A percentile compares a stretch with the other conserved stretches of the same genome.
phyloP scores from a whole-genome alignment of 768 basidiomycete species.

The Fomitopsis serialis region DNA sequence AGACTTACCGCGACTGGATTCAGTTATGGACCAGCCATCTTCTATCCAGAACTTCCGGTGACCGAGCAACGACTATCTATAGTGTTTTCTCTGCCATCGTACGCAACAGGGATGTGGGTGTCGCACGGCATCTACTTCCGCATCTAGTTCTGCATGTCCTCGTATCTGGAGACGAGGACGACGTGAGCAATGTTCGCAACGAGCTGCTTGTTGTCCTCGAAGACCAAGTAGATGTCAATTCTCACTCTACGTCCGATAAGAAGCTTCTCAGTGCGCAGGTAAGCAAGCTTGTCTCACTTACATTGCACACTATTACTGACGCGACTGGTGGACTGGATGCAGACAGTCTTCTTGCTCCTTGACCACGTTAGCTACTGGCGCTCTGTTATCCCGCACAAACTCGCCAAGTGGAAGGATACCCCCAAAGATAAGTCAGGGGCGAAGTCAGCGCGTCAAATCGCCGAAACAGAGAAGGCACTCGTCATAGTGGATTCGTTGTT shows the following conservation, averaged over 20 bases:
- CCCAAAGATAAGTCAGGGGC: slow-evolving; percentile 31
- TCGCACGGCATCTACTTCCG: slow-evolving; percentile 88
- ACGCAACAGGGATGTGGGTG: slow-evolving; percentile 84
- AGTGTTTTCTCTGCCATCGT: slow-evolving; percentile 72
- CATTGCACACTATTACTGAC: neutral
- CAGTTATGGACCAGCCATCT: slow-evolving; percentile 84
- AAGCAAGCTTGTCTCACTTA: slow-evolving; percentile 4
- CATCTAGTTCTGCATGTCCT: slow-evolving; percentile 87
- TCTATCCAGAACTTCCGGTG: slow-evolving; percentile 57
- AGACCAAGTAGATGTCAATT: slow-evolving; percentile 73
- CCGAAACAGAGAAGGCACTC: slow-evolving; percentile 54
- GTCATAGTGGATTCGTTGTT: slow-evolving; percentile 74
- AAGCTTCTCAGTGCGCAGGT: slow-evolving; percentile 94
- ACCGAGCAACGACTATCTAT: slow-evolving; percentile 65
- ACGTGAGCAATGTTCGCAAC: slow-evolving; percentile 55
- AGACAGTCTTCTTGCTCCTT: slow-evolving; percentile 92
- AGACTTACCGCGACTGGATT: slow-evolving; percentile 95
- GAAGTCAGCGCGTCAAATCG: slow-evolving; percentile 30
- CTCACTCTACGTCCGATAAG: slow-evolving; percentile 65
- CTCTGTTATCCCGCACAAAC: slow-evolving; percentile 65
- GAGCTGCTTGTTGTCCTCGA: slow-evolving; percentile 81
- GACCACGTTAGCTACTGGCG: slow-evolving; percentile 94
- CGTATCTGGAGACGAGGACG: slow-evolving; percentile 62
- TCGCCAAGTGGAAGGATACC: slow-evolving; percentile 43
- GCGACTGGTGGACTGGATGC: neutral